Evolutionary conservation across 495 filamentous ascomycete genomes (phyloP), one percentile per base, ranked within the genome.

Genomic region (Neurospora sp.): DNA sequence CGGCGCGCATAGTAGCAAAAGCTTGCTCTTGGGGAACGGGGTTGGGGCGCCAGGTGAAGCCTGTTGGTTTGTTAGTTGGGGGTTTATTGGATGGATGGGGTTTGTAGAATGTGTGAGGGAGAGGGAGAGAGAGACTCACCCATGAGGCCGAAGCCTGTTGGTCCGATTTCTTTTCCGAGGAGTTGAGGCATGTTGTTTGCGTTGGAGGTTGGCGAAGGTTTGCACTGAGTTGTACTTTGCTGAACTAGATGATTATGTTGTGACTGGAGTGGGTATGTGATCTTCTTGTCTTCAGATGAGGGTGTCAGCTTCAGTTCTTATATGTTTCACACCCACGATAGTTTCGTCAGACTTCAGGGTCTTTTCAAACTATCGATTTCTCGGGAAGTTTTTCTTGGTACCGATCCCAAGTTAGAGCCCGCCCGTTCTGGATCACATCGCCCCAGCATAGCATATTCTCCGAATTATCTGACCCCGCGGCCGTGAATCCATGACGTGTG

Each of bases 21-120:
- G 90, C 86, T 78, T 90, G 84, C 39, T 90, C 87, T 41, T 90
- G 80, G 3, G 90, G 77, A 3, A 86, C 82, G 2, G 88, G 90
- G 4, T 85, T 77, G 4, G 83, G 75, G n/a, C 90, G 85, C 92
- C 92, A 95, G 66, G 93, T 96, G 75, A 95, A 84, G 77, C 92
- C 90, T 92, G 75, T 14, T 44, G 18, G 5, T 5, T 23, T 60
- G 20, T 60, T 54, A 54, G 5, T 39, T 35, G 9, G n/a, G 12
- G 9, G 5, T 6, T 41, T 14, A 2, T 20, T 40, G 27, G 20
- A 10, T 9, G 39, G 72, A 62, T 31, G 7, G 62, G 20, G 37
- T n/a, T 46, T 38, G 7, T n/a, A 39, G 23, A 54, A 39, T 27
- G 35, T 42, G 27, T 20, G 39, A 66, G 20, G 27, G 16, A 14